Conservation (phyloP, 116 monocot genomes). For the Iris pallida region DNA sequence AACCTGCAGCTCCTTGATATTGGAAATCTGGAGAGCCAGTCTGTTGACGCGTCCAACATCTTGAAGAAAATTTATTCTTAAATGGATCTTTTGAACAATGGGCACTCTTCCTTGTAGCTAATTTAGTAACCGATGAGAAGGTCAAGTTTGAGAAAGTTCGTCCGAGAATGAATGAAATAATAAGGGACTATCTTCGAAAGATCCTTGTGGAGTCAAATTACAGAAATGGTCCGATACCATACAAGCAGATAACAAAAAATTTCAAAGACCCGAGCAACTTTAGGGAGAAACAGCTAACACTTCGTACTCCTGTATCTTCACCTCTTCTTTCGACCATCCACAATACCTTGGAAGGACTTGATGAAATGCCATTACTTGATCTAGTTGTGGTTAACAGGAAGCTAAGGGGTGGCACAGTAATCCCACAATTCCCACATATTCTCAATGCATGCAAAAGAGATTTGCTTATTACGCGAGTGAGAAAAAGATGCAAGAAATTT, state of each 20-base stretch:
- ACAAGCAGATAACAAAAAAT: slow-evolving; percentile 36
- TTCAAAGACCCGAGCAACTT: slow-evolving; percentile 39
- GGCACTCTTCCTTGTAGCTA: slow-evolving; percentile 35
- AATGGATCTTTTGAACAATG: slow-evolving; percentile 33
- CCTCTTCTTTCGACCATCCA: slow-evolving; percentile 33
- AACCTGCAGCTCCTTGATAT: slow-evolving; percentile 33
- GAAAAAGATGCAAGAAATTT: slow-evolving; percentile 19
- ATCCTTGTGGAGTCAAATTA: slow-evolving; percentile 16
- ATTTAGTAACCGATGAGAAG: slow-evolving; percentile 28
- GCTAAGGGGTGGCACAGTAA: slow-evolving; percentile 24
- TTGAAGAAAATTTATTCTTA: slow-evolving; percentile 23
- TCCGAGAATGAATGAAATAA: slow-evolving; percentile 29
- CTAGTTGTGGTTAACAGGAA: slow-evolving; percentile 49
- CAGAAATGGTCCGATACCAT: not conserved
- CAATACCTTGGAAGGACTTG: slow-evolving; percentile 32
- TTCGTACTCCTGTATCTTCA: slow-evolving; percentile 27
- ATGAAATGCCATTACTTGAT: slow-evolving; percentile 35
- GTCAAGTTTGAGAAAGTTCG: slow-evolving; percentile 36
- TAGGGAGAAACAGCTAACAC: slow-evolving; percentile 13
- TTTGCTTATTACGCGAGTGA: slow-evolving; percentile 22
- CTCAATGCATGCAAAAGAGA: slow-evolving; percentile 12
- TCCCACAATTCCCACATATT: slow-evolving; percentile 35
- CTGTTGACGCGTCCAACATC: slow-evolving; percentile 5
- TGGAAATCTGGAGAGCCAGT: slow-evolving; percentile 14
- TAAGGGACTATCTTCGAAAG: slow-evolving; percentile 32